Percentiles rank a stretch among this genome's conserved stretches.
Evolutionary conservation across 208 protist species (phyloP).

Genomic region (Acanthamoeba royreba): DNA sequence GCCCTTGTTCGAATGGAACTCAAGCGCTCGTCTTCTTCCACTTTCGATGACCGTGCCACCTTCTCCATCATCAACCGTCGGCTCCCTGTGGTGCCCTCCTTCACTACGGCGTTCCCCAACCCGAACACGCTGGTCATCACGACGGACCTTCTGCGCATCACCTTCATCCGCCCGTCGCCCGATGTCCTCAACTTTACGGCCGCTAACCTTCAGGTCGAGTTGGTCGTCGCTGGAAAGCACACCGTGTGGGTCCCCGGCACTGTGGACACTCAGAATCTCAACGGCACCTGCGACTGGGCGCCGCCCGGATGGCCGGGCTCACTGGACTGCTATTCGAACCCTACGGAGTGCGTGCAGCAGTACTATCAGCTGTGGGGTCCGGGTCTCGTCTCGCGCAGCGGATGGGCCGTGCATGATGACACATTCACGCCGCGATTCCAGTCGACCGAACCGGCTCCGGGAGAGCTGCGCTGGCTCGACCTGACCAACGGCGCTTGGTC

Average conservation of each 20-base stretch:
- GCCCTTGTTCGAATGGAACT: conserved; percentile 30
- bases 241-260: background rate
- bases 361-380: background rate
- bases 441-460: background rate
- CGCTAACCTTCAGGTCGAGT: background rate
- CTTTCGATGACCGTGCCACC: conserved; percentile 26
- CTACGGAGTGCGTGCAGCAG: background rate
- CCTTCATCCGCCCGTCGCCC: background rate
- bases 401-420: conserved; percentile 62
- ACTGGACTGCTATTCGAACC: background rate
- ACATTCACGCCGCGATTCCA: background rate
- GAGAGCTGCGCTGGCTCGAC: background rate
- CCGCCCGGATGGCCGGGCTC: background rate
- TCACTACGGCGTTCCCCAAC: background rate
- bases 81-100: background rate
- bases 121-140: background rate
- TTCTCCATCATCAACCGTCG: background rate
- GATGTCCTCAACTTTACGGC: background rate
- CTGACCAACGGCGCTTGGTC: background rate
- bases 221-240: background rate
- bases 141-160: background rate
- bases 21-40: background rate
- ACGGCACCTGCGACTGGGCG: conserved; percentile 51
- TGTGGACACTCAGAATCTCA: conserved; percentile 48
- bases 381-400: conserved; percentile 53